Evolutionary conservation across 805 yeast genomes (phyloP), one percentile per base, ranked within the genome.

Genomic region (Danielozyma ontarioensis): DNA sequence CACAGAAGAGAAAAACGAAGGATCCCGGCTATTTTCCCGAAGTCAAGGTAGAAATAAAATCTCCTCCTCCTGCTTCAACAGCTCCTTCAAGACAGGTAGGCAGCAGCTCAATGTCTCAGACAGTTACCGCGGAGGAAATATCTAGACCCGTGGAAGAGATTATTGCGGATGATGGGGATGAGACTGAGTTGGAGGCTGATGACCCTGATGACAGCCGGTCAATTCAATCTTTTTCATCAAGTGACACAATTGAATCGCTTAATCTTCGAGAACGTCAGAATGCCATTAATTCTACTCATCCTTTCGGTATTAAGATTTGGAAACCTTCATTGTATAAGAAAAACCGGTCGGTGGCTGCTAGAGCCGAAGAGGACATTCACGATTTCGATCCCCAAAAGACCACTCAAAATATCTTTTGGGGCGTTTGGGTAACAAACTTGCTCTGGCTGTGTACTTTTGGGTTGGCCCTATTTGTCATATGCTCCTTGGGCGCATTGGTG

Each of bases 221-320:
- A 0, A 35, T 52, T 2, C 31, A 42, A 17, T 55, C 68, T 2
- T 33, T 56, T 1, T 40, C 57, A 1, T 56, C 69, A 1, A 39
- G 54, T 12, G 74, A 72, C 1, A 78, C 95, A 0, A 53, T 76
- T 17, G 97, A 90, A 56, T 83, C 95, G 4, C 81, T 84, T 53
- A 93, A 96, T 4, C 69, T 90, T 34, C 71, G 93, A 39, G 96
- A 89, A 46, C 78, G 97, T 44, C 98, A 93, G 58, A 89, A 85
- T 46, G 98, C 98, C 12, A 93, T 93, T 53, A 93, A 93, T 53
- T 80, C 84, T 33, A 88, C 97, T 4, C 98, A 93, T 65, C 98
- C 98, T 1, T 93, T 93, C 51, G 98, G 98, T 71, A 90, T 93
- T 29, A 82, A 96, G 57, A 86, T 93, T 48, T 93, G 98, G 98